Base-by-base conservation (phyloP, 345 rosid genomes). In the Mallotus nudiflorus region DNA sequence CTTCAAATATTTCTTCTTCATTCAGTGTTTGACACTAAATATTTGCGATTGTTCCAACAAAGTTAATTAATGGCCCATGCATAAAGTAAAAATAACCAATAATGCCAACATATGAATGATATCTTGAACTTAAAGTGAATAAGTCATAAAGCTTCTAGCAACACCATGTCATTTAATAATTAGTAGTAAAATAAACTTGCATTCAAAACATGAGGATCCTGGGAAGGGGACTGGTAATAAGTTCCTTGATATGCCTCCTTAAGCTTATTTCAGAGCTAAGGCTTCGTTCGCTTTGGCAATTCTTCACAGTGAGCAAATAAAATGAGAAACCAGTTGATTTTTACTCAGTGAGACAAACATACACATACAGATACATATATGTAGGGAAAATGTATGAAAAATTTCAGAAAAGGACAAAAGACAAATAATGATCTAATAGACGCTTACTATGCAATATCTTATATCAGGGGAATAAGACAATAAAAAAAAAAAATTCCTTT, bases 1-100 rank as follows among this genome's bases (percentile, higher is more conserved):
- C 88, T 87, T 95, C 98, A 50, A 92, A 95, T 66, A 92, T 92
- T 77, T 92, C 96, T 82, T 95, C 96, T 83, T 95, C 98, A 46
- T 92, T 92, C 61, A 90, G 78, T 62, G 98, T 90, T 70, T 86
- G 91, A 73, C 98, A 95, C 99, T 90, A 87, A 40, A 75, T 3
- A 65, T 68, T 29, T 48, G 29, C 55, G 79, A 51, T 72, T 31
- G 27, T 46, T 66, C 66, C 49, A 68, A 46, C 9, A 48, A 45
- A 53, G 28, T 13, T 20, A 52, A 71, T 16, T 27, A 28, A 45
- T 13, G 29, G 15, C 29, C 58, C 18, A 28, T 28, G 3, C 29
- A 22, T 20, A 37, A 0, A 14, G 20, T 24, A 24, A 40, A 25
- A 52, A 28, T 31, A n/a, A 33, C 58, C 15, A 42, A 68, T 19